Conservation (phyloP, 1,139 yeast species). For the Zygotorulaspora mrakii region DNA sequence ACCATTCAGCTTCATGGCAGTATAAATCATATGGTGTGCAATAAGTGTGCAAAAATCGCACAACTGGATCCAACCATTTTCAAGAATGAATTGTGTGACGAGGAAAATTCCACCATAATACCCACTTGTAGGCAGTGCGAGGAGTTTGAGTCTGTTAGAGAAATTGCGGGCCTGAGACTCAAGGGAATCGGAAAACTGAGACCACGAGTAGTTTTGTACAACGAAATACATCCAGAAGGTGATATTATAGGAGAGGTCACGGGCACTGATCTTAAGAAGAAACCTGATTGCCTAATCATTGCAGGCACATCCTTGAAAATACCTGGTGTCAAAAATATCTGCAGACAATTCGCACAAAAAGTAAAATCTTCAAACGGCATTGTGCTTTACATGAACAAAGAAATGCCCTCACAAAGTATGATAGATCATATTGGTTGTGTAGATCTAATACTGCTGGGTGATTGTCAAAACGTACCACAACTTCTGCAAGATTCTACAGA, state of each 20-base stretch:
- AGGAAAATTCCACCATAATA: slow-evolving; percentile 29
- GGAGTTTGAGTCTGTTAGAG: slow-evolving; percentile 49
- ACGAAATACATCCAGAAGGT: slow-evolving; percentile 84
- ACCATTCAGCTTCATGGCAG: slow-evolving; percentile 80
- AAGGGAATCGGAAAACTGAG: slow-evolving; percentile 75
- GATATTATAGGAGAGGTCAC: slow-evolving; percentile 75
- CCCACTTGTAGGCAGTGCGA: slow-evolving; percentile 57
- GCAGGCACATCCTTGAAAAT: slow-evolving; percentile 86
- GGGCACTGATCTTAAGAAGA: slow-evolving; percentile 57
- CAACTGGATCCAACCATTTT: slow-evolving; percentile 43
- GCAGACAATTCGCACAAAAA: slow-evolving; percentile 62
- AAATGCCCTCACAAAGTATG: slow-evolving; percentile 47
- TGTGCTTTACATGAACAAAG: slow-evolving; percentile 55
- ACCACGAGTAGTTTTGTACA: slow-evolving; percentile 80
- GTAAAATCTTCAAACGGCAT: slow-evolving; percentile 59
- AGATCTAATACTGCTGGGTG: slow-evolving; percentile 55
- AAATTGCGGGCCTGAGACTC: slow-evolving; percentile 61
- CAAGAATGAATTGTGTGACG: slow-evolving; percentile 27
- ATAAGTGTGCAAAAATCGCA: slow-evolving; percentile 59
- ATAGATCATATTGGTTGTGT: slow-evolving; percentile 50
- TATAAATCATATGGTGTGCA: slow-evolving; percentile 64
- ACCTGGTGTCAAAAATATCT: slow-evolving; percentile 78
- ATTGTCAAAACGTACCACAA: slow-evolving; percentile 46
- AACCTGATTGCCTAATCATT: slow-evolving; percentile 73
- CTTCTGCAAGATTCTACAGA: slow-evolving; percentile 11